Percentiles rank a stretch among this genome's conserved stretches.
Evolutionary conservation across 257 asterid genomes (phyloP).

Genomic region (Solanum microdontum): DNA sequence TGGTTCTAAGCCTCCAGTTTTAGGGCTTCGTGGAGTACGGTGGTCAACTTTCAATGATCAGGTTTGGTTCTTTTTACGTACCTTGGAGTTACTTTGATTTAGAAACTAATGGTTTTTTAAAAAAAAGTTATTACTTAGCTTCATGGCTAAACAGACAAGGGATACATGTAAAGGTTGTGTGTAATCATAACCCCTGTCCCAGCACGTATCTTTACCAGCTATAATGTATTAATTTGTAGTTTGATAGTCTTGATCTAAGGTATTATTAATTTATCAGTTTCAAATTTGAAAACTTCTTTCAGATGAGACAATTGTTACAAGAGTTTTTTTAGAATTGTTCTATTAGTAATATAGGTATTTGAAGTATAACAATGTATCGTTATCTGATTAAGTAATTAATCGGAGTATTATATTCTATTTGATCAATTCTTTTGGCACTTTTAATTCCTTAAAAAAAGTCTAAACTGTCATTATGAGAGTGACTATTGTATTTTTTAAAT

Average conservation of each 20-base stretch:
- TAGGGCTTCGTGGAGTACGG: conserved; percentile 76
- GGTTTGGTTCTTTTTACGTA: conserved; percentile 43
- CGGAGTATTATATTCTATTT: background rate
- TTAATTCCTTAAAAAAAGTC: background rate
- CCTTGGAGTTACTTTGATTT: background rate
- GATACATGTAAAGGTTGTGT: background rate
- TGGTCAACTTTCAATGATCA: conserved; percentile 85
- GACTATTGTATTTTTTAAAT: background rate
- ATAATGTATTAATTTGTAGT: background rate
- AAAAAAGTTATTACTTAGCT: background rate
- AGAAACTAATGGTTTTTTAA: background rate
- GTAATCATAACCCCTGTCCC: background rate
- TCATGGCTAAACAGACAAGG: background rate
- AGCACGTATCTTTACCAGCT: background rate
- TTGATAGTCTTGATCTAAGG: background rate
- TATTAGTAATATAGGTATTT: background rate
- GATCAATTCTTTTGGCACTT: background rate
- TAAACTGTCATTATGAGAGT: background rate
- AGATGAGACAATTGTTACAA: background rate
- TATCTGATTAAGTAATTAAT: background rate
- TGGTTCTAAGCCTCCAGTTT: conserved; percentile 77
- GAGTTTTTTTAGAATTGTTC: background rate
- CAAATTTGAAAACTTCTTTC: background rate
- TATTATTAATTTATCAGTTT: background rate
- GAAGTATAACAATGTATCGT: background rate